Base-by-base conservation (phyloP, 805 yeast species). In the Nakazawaea sp. region DNA sequence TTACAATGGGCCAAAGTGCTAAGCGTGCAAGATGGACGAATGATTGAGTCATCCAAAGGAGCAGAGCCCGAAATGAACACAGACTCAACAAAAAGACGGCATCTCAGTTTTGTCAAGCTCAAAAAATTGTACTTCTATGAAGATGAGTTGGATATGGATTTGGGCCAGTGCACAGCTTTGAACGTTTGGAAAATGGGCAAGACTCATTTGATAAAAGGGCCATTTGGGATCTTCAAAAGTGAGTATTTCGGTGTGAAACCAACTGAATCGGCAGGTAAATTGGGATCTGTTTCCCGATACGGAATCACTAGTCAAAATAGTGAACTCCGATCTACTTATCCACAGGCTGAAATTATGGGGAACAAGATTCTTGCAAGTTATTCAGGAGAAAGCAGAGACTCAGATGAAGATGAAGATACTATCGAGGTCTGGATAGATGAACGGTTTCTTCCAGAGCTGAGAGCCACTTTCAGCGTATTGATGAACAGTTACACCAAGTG, bases 1-100 rank as follows among this genome's bases (percentile, higher is more conserved):
- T 53, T 75, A 21, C 66, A 68, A 13, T 74, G 75, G 65, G 58
- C 67, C 19, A 64, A 60, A 23, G 64, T 67, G 12, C 45, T 63
- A 35, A 58, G 67, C 0, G 47, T 68, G 7, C 43, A 45, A 12
- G 12, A 37, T 6, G 47, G 49, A 32, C 55, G 52, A 4, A 37
- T 48, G 16, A 24, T 48, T 10, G 33, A 44, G 17, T n/a, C n/a
- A n/a, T n/a, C n/a, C n/a, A n/a, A n/a, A n/a, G n/a, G n/a, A n/a
- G n/a, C n/a, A n/a, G n/a, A n/a, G n/a, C n/a, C n/a, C n/a, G n/a
- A n/a, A n/a, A n/a, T n/a, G n/a, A n/a, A n/a, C n/a, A n/a, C n/a
- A n/a, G n/a, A n/a, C n/a, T n/a, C n/a, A n/a, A 16, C 13, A 9
- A 30, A 21, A 27, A 55, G 79, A 43, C 53, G 78, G 20, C 62